A percentile compares a stretch with the other conserved stretches of the same genome.
These are phyloP conservation scores for Apiotrichum brassicae DNA, from an alignment of 1,284 basidiomycete genomes.

Conservation along the genomic window DNA sequence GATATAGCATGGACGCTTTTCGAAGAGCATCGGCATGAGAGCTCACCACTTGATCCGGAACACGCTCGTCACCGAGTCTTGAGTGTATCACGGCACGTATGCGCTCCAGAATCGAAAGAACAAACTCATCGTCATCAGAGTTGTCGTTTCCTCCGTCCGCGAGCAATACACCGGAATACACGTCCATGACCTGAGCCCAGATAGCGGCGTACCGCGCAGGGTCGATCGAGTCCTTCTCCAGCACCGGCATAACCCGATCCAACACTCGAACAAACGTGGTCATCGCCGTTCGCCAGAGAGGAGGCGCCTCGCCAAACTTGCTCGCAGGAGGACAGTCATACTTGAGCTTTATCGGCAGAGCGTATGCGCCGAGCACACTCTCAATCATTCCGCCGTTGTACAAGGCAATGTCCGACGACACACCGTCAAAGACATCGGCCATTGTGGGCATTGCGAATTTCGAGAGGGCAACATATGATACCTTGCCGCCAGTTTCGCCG, in stretches of 20 bases:
- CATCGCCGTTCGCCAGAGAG: constrained; percentile 73
- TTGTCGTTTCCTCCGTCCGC: constrained; percentile 59
- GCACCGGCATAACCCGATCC: constrained; percentile 13
- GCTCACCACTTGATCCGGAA: constrained; percentile 67
- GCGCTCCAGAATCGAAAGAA: constrained; percentile 69
- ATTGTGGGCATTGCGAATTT: constrained; percentile 82
- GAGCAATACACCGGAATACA: constrained; percentile 70
- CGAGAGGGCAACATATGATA: constrained; percentile 79
- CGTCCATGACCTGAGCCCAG: constrained; percentile 79
- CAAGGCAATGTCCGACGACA: constrained; percentile 40
- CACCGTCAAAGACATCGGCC: constrained; percentile 57
- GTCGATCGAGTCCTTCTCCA: constrained; percentile 49
- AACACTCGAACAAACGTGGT: constrained; percentile 22
- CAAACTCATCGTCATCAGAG: constrained; percentile 76
- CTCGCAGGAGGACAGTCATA: constrained; percentile 86
- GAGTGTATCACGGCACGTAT: constrained; percentile 75
- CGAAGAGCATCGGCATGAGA: constrained; percentile 67
- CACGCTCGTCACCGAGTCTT: constrained; percentile 59
- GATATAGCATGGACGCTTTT: constrained; percentile 66
- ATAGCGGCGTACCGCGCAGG: constrained; percentile 63
- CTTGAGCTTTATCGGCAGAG: constrained; percentile 85
- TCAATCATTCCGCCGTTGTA: constrained; percentile 80
- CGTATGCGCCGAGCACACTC: constrained; percentile 71
- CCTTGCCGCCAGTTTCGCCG: constrained; percentile 60
- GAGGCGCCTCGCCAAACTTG: constrained; percentile 74